phyloP scores from a whole-genome alignment of 2,329 filamentous ascomycete genomes.

The Leptoxyphium fumago region DNA sequence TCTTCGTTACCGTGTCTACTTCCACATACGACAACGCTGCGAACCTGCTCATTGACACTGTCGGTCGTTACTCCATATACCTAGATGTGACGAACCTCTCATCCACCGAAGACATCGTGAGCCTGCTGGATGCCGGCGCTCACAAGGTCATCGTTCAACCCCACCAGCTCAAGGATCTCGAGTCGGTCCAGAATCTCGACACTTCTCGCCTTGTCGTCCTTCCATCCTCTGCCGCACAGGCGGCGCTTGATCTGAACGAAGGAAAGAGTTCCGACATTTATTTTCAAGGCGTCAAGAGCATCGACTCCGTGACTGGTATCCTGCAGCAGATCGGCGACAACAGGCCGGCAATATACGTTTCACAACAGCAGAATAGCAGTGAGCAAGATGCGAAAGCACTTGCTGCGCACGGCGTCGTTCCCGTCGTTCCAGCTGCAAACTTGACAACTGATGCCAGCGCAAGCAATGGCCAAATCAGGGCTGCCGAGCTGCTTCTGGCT shows the following conservation, averaged over 20 bases:
- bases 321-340: constrained; percentile 35
- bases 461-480: constrained; percentile 45
- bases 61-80: constrained; percentile 46
- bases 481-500: constrained; percentile 55
- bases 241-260: constrained; percentile 27
- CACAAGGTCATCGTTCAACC: constrained; percentile 69
- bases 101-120: constrained; percentile 57
- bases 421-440: constrained; percentile 55
- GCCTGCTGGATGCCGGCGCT: constrained; percentile 73
- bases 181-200: constrained; percentile 36
- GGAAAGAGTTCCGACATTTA: constrained; percentile 32
- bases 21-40: constrained; percentile 30
- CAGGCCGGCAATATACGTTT: constrained; percentile 36
- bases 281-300: constrained; percentile 23
- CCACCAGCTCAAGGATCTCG: constrained; percentile 46
- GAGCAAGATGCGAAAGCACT: constrained; percentile 28
- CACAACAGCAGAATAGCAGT: constrained; percentile 25
- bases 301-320: constrained; percentile 30
- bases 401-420: constrained; percentile 39
- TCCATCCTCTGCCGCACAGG: constrained; percentile 29
- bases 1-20: constrained; percentile 38
- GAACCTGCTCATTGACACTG: constrained; percentile 40
- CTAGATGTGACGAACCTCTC: constrained; percentile 61
- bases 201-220: constrained; percentile 41
- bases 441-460: constrained; percentile 53